These are phyloP conservation scores for Neonothopanus nambi DNA, from an alignment of 1,284 basidiomycete species.

Conservation along the genomic window DNA sequence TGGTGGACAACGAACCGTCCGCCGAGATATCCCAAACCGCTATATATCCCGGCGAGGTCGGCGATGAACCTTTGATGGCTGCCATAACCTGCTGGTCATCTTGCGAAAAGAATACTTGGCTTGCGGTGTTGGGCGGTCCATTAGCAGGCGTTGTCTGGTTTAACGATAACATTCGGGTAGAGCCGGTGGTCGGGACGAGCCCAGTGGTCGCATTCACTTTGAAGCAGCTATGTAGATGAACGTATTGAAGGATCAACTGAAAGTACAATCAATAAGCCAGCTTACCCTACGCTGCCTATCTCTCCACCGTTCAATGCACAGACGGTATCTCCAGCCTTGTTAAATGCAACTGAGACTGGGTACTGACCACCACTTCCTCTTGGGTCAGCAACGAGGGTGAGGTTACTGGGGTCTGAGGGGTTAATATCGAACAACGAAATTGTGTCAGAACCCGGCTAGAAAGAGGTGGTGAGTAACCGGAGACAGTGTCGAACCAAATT, in stretches of 20 bases:
- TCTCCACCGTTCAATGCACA: conserved; percentile 48
- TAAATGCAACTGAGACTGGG: conserved; percentile 46
- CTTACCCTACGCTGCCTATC: conserved; percentile 45
- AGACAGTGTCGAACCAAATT: too few species aligned
- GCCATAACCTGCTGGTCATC: conserved; percentile 32
- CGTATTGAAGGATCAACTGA: not conserved
- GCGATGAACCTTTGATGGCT: conserved; percentile 34
- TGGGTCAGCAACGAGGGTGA: conserved; percentile 41
- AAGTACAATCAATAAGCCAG: not conserved
- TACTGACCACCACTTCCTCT: conserved; percentile 45
- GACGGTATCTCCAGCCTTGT: conserved; percentile 35
- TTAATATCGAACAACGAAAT: conserved; percentile 46
- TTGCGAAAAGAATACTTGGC: conserved; percentile 34
- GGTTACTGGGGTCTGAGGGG: conserved; percentile 36
- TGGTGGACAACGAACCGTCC: conserved; percentile 30
- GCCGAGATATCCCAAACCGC: conserved; percentile 31
- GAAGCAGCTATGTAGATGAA: conserved; percentile 38
- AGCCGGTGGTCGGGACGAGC: conserved; percentile 37
- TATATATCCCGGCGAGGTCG: conserved; percentile 32
- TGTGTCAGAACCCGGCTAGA: conserved; percentile 47
- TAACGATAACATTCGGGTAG: conserved; percentile 39
- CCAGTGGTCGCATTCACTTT: conserved; percentile 40
- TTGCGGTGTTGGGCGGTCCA: conserved; percentile 29
- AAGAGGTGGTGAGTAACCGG: not conserved
- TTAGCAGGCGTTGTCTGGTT: conserved; percentile 41